Evolutionary conservation across 2,329 filamentous ascomycete genomes (phyloP).

Genomic region (Calonectria hawksworthii): DNA sequence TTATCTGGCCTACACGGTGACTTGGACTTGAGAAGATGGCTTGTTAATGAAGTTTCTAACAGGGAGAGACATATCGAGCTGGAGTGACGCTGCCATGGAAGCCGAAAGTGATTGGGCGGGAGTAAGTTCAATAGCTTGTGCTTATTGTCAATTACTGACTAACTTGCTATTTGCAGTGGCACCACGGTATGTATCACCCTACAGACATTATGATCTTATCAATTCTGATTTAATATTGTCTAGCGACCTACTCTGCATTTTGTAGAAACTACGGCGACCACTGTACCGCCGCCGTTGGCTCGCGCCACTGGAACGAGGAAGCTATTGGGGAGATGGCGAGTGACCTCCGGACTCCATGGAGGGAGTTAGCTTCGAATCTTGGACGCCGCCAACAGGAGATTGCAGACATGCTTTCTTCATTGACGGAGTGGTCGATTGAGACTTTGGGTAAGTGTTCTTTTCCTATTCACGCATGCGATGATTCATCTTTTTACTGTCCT

Average conservation of each 20-base stretch:
- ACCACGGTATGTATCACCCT: conserved; percentile 34
- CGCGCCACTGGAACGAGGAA: conserved; percentile 62
- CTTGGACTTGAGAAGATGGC: neutral
- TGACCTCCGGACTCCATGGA: conserved; percentile 53
- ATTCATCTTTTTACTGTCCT: neutral
- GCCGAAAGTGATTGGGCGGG: conserved; percentile 50
- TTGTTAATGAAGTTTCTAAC: neutral
- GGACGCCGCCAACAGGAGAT: conserved; percentile 10
- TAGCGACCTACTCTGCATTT: conserved; percentile 57
- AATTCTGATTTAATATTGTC: neutral
- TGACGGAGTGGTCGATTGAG: conserved; percentile 24
- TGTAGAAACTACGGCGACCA: conserved; percentile 58
- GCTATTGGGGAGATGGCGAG: conserved; percentile 53
- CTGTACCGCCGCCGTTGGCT: conserved; percentile 41
- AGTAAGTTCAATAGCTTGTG: conserved; percentile 47
- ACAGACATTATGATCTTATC: neutral
- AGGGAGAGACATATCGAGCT: conserved; percentile 15
- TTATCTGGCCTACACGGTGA: too few relatives aligned
- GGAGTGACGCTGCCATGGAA: conserved; percentile 39
- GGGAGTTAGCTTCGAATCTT: conserved; percentile 23
- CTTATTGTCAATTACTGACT: neutral
- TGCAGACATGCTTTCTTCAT: neutral
- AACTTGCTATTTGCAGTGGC: conserved; percentile 45
- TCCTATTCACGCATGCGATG: neutral
- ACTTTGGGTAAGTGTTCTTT: conserved; percentile 27